A percentile compares a stretch with the other conserved stretches of the same genome.
Evolutionary conservation across 345 rosid genomes (phyloP).

Genomic region (Gossypium ekmanianum): DNA sequence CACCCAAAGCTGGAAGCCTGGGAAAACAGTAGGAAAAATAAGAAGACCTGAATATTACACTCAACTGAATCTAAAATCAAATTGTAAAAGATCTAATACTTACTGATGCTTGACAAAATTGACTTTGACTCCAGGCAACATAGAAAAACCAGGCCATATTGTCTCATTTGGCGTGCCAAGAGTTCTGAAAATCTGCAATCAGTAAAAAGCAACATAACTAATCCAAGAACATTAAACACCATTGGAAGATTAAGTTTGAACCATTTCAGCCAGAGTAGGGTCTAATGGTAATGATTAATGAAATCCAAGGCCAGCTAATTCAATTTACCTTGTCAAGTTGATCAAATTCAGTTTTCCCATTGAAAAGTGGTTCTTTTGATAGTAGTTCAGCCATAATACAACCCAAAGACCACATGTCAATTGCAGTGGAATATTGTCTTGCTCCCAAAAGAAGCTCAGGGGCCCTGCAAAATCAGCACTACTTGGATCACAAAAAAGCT

Average conservation of each 20-base stretch:
- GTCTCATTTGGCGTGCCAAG: slow-evolving; percentile 95
- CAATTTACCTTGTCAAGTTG: slow-evolving; percentile 93
- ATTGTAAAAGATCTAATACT: slow-evolving; percentile 35
- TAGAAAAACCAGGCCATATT: slow-evolving; percentile 96
- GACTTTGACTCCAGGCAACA: slow-evolving; percentile 93
- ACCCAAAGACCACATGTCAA: slow-evolving; percentile 99
- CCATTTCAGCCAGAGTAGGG: slow-evolving; percentile 64
- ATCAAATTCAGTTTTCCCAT: slow-evolving; percentile 94
- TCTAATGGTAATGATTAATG: slow-evolving; percentile 48
- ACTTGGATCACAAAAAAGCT: neutral
- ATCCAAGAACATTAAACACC: slow-evolving; percentile 3
- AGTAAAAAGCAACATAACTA: neutral
- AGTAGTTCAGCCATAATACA: slow-evolving; percentile 97
- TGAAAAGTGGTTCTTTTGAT: slow-evolving; percentile 81
- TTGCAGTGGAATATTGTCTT: slow-evolving; percentile 91
- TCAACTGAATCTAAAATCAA: slow-evolving; percentile 22
- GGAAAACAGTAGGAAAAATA: slow-evolving; percentile 61
- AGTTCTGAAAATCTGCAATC: slow-evolving; percentile 70
- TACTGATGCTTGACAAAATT: slow-evolving; percentile 98
- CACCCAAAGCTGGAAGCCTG: slow-evolving; percentile 92
- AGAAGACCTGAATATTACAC: slow-evolving; percentile 33
- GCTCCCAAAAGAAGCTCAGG: slow-evolving; percentile 97
- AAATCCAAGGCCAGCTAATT: slow-evolving; percentile 31
- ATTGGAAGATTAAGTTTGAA: neutral
- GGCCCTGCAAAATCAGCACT: slow-evolving; percentile 59